These are phyloP conservation scores for Cyberlindnera xishuangbannaensis DNA, from an alignment of 805 yeast species.

Conservation along the genomic window DNA sequence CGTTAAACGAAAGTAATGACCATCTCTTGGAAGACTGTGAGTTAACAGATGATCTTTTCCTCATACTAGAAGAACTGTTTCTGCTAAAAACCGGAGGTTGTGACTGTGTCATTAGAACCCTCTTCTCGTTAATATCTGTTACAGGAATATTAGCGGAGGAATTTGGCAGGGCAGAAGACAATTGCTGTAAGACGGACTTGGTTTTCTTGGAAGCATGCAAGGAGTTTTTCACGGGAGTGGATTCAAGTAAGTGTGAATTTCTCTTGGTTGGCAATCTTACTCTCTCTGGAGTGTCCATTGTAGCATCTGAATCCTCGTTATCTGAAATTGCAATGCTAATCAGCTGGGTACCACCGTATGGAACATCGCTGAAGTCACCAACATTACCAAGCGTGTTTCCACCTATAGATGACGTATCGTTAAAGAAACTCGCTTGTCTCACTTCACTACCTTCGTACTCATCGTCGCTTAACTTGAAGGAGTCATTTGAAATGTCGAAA, in stretches of 20 bases:
- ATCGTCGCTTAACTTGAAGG: slow-evolving; percentile 21
- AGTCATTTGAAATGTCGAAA: slow-evolving; percentile 23
- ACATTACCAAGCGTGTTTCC: slow-evolving; percentile 2
- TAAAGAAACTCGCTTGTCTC: too few relatives aligned
- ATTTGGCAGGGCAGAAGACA: slow-evolving; percentile 9
- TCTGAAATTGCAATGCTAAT: slow-evolving; percentile 23
- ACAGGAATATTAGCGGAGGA: slow-evolving; percentile 8
- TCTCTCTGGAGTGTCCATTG: slow-evolving; percentile 16
- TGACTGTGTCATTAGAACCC: slow-evolving; percentile 15
- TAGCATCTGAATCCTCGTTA: slow-evolving; percentile 19
- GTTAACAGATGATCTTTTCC: slow-evolving; percentile 20
- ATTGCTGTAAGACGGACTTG: slow-evolving; percentile 18
- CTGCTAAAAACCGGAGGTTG: slow-evolving; percentile 18
- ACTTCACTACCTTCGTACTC: slow-evolving; percentile 14
- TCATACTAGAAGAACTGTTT: slow-evolving; percentile 21
- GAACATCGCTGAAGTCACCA: slow-evolving; percentile 17
- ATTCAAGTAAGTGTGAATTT: slow-evolving; percentile 8
- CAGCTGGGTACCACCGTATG: slow-evolving; percentile 17
- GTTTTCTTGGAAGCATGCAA: slow-evolving; percentile 6
- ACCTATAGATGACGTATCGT: background rate
- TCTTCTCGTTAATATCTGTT: slow-evolving; percentile 20
- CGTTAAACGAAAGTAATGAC: slow-evolving; percentile 23
- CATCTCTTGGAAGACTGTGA: slow-evolving; percentile 25
- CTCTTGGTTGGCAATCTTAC: slow-evolving; percentile 3
- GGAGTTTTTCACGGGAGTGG: slow-evolving; percentile 7